These are phyloP conservation scores for Baeospora myosura DNA, from an alignment of 1,284 basidiomycete species.

Conservation along the genomic window DNA sequence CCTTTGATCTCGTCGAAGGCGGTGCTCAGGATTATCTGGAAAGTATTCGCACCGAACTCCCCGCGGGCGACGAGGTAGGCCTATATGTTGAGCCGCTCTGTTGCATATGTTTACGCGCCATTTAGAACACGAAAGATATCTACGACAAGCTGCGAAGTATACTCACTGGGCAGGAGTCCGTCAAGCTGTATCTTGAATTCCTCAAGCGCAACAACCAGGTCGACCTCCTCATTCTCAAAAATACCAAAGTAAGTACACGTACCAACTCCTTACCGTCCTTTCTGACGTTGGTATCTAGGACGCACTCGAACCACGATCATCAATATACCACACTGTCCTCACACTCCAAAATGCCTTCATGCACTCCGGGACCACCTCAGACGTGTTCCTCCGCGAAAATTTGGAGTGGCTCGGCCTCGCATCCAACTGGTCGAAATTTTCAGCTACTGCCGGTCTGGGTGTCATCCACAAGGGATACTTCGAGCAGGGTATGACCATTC, in stretches of 20 bases:
- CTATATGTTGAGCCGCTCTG: slow-evolving; percentile 3
- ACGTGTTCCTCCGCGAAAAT: slow-evolving; percentile 87
- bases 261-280: neutral
- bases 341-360: slow-evolving; percentile 95
- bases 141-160: slow-evolving; percentile 76
- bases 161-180: slow-evolving; percentile 81
- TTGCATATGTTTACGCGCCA: slow-evolving; percentile 8
- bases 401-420: slow-evolving; percentile 92
- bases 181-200: slow-evolving; percentile 90
- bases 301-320: slow-evolving; percentile 86
- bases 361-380: slow-evolving; percentile 91
- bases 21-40: slow-evolving; percentile 89
- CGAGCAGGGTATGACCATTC: slow-evolving; percentile 84
- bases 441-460: slow-evolving; percentile 89
- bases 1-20: slow-evolving; percentile 89
- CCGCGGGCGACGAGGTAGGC: slow-evolving; percentile 57
- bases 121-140: slow-evolving; percentile 49
- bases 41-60: slow-evolving; percentile 56
- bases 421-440: slow-evolving; percentile 96
- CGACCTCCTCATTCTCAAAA: slow-evolving; percentile 85
- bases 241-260: slow-evolving; percentile 63
- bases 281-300: slow-evolving; percentile 45
- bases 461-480: slow-evolving; percentile 96
- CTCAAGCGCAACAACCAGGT: slow-evolving; percentile 89
- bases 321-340: slow-evolving; percentile 92